Evolutionary conservation across 169 alveolate species (phyloP).

Genomic region (Blepharisma undulans): DNA sequence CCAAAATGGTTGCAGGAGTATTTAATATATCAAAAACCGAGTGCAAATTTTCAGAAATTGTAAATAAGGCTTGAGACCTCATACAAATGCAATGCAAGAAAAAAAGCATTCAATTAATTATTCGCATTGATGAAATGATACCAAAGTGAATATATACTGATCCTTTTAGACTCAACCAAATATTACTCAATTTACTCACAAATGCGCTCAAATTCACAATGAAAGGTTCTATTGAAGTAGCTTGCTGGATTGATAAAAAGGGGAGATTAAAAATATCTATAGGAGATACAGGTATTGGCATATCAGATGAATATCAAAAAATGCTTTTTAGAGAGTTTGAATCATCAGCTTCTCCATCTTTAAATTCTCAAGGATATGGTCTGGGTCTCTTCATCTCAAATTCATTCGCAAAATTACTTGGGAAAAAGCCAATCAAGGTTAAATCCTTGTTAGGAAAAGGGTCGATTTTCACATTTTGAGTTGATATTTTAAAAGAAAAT

Average conservation of each 20-base stretch:
- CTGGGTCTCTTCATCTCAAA: slow-evolving; percentile 13
- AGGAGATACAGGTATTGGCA: slow-evolving; percentile 20
- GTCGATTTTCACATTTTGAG: neutral
- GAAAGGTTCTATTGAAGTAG: neutral
- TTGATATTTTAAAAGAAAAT: neutral
- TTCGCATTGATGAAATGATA: neutral
- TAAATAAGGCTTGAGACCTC: neutral
- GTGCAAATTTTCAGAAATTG: neutral
- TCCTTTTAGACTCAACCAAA: neutral
- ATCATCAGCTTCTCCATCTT: neutral
- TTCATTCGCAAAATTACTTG: neutral
- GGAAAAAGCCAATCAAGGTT: neutral
- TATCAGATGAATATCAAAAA: neutral
- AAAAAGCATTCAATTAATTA: neutral
- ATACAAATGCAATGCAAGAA: neutral
- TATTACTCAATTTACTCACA: neutral
- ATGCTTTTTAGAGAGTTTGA: too few species aligned
- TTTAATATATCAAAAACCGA: neutral
- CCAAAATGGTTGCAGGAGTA: neutral
- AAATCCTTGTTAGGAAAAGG: neutral
- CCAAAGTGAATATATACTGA: slow-evolving; percentile 13
- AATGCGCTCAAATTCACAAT: slow-evolving; percentile 19
- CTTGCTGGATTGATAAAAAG: neutral
- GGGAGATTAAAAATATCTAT: neutral
- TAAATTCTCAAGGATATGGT: neutral